phyloP scores from a whole-genome alignment of 306 rosid species.

The Castanea crenata region DNA sequence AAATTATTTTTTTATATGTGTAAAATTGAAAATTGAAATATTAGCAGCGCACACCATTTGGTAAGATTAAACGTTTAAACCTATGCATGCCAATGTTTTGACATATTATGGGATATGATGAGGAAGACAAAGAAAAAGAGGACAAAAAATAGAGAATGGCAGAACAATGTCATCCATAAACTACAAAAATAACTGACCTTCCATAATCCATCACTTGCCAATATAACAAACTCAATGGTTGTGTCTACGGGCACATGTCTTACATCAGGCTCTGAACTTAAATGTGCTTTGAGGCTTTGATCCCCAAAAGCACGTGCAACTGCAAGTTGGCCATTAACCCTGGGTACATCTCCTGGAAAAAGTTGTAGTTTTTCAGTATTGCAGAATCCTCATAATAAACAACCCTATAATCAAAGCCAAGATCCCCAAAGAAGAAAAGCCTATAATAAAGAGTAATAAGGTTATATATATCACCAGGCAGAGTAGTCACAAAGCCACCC shows the following conservation, averaged over 20 bases:
- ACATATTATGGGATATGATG: background rate
- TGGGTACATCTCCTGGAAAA: conserved; percentile 23
- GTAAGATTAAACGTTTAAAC: background rate
- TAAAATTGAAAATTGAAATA: background rate
- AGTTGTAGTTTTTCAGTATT: background rate
- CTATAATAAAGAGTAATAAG: background rate
- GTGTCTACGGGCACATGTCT: conserved; percentile 8
- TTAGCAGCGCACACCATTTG: background rate
- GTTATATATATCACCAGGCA: conserved; percentile 9
- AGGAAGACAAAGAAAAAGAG: background rate
- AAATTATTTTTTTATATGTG: too few relatives aligned
- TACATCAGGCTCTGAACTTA: conserved; percentile 21
- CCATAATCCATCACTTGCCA: conserved; percentile 25
- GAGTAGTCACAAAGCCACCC: conserved; percentile 20
- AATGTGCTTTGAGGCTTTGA: conserved; percentile 13
- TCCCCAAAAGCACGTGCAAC: conserved; percentile 27
- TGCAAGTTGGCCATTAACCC: conserved; percentile 24
- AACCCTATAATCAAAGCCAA: background rate
- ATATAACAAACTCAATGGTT: conserved; percentile 4
- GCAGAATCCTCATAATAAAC: background rate
- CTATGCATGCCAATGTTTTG: background rate
- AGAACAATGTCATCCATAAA: background rate
- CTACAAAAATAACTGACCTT: conserved; percentile 8
- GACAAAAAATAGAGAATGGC: background rate
- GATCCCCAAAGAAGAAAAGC: background rate